Conservation (phyloP, 2,329 filamentous ascomycete genomes). For the Thelonectria olida region DNA sequence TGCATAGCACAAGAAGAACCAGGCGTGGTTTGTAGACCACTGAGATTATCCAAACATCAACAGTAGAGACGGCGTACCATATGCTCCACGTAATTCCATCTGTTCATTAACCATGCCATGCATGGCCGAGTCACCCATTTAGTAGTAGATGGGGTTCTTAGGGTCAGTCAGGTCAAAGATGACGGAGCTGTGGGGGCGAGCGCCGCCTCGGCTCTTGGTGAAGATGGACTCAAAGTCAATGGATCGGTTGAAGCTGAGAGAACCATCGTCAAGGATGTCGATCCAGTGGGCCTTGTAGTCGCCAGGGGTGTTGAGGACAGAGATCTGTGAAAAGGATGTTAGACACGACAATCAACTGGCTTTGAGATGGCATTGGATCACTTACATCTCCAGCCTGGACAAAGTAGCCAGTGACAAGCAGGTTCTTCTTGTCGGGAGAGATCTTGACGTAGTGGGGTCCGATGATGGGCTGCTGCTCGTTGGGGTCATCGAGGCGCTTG, state of each 20-base stretch:
- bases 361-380: neutral
- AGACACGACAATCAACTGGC: neutral
- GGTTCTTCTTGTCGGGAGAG: slow-evolving; percentile 70
- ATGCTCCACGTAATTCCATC: neutral
- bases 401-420: slow-evolving; percentile 73
- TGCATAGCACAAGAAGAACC: slow-evolving; percentile 1
- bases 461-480: slow-evolving; percentile 66
- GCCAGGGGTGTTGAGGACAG: slow-evolving; percentile 67
- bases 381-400: slow-evolving; percentile 65
- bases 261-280: slow-evolving; percentile 63
- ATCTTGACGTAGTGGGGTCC: slow-evolving; percentile 73
- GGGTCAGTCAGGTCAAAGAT: slow-evolving; percentile 67
- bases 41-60: neutral
- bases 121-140: too few relatives aligned
- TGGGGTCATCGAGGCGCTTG: slow-evolving; percentile 68
- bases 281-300: slow-evolving; percentile 72
- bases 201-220: slow-evolving; percentile 61
- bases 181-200: slow-evolving; percentile 64
- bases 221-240: slow-evolving; percentile 67
- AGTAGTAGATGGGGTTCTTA: slow-evolving; percentile 60
- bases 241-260: slow-evolving; percentile 66
- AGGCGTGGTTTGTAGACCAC: neutral
- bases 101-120: too few relatives aligned
- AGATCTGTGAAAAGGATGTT: slow-evolving; percentile 50
- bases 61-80: neutral